phyloP scores from a whole-genome alignment of 208 protist genomes.

The Wallacemonas sp. region DNA sequence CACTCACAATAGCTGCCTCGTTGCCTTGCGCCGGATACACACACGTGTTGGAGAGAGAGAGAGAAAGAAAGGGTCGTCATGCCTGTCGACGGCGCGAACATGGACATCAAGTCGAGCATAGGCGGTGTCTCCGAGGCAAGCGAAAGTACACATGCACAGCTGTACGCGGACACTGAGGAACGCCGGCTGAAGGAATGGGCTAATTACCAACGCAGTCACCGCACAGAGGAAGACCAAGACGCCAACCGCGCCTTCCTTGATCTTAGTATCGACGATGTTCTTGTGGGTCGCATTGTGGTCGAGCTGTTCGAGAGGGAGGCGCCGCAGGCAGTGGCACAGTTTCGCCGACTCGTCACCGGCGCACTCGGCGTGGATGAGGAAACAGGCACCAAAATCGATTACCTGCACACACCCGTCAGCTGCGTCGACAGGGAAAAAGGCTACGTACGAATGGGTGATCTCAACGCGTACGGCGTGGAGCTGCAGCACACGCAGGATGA shows the following conservation, averaged over 20 bases:
- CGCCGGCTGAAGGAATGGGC: slow-evolving; percentile 86
- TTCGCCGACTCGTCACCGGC: slow-evolving; percentile 84
- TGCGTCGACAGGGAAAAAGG: slow-evolving; percentile 54
- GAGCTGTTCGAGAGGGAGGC: slow-evolving; percentile 86
- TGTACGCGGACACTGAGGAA: slow-evolving; percentile 74
- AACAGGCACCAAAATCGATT: slow-evolving; percentile 68
- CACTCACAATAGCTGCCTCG: no score
- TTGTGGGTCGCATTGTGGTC: slow-evolving; percentile 79
- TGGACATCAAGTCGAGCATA: slow-evolving; percentile 6
- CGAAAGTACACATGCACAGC: slow-evolving; percentile 13
- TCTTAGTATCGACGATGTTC: slow-evolving; percentile 69
- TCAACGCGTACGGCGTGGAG: slow-evolving; percentile 28
- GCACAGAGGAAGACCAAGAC: slow-evolving; percentile 71
- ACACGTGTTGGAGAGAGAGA: no score
- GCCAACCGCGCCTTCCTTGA: slow-evolving; percentile 78
- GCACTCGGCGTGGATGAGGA: slow-evolving; percentile 46
- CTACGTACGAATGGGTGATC: slow-evolving; percentile 49
- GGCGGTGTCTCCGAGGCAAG: slow-evolving; percentile 11
- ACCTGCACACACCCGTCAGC: slow-evolving; percentile 62
- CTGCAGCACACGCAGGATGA: slow-evolving; percentile 69
- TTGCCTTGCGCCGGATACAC: no score
- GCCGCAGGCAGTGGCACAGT: slow-evolving; percentile 89
- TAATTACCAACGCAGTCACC: slow-evolving; percentile 83
- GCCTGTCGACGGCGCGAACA: neutral
- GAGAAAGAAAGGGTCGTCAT: no score